Evolutionary conservation across 2,329 filamentous ascomycete genomes (phyloP), one percentile per base, ranked within the genome.

Genomic region (Cercospora sp.): DNA sequence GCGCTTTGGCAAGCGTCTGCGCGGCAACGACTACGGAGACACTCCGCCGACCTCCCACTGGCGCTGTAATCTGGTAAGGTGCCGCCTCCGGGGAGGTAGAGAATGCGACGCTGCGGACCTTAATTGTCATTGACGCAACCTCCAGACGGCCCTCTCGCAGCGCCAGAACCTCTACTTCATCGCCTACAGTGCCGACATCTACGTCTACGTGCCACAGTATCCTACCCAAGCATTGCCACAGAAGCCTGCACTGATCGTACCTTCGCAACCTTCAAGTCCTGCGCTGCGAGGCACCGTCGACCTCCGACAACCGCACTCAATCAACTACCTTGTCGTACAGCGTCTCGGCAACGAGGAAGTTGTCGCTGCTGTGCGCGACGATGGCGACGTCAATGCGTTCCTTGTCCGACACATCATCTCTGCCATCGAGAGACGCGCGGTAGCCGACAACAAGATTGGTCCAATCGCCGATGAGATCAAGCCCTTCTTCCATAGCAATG

Each of bases 401-500:
- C 70, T 78, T 16, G 74, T 77, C n/a, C 75, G 76, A 58, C 76
- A 79, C 39, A 72, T 80, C 57, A 60, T 75, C 5, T 69, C 73
- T 36, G 77, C 76, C n/a, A 77, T 80, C 57, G 68, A 76, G 71
- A 67, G 75, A 73, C 53, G 75, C 18, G 78, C 80, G 1, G 58
- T 77, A 57, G 69, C 75, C 30, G 68, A 68, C 12, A 75, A 65
- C 65, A 69, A 57, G n/a, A 64, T 75, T 20, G 68, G 66, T 3
- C 18, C 72, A 70, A 65, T 86, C 83, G 75, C 84, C 81, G 57
- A 83, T 48, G 73, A 75, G 66, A 76, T 77, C 72, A 81, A 67
- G 74, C 81, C 82, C 0, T 91, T 96, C 75, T 91, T 97, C 66
- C 87, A 88, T 67, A 87, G 91, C 42, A 93, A 91, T 76, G 93